Base-by-base conservation (phyloP, 2,329 filamentous ascomycete genomes). In the Arthrobotrys pseudoclavata region DNA sequence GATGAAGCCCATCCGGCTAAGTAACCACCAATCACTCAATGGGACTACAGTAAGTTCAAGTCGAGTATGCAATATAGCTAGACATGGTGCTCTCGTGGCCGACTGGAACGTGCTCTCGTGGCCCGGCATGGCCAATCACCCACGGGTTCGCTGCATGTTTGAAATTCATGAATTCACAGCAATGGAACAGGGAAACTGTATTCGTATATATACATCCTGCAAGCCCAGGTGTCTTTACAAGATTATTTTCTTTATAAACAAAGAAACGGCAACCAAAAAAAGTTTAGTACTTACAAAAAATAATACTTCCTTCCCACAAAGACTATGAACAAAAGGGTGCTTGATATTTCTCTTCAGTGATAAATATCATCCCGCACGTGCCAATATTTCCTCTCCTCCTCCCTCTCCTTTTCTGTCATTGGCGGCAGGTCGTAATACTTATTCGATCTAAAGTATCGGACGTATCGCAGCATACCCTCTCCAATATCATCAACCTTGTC, bases 311-410 rank as follows among this genome's bases (percentile, higher is more conserved):
- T n/a, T 37, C 47, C 24, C 29, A 31, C n/a, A 13, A 29, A 3
- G 26, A 45, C 40, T 69, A 69, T 64, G 15, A 48, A 60, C 45
- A 69, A 61, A 45, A 42, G 10, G 29, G 24, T 12, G 42, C 26
- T 69, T 48, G 34, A 31, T 45, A 45, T 45, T 18, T 40, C 2
- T 31, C 2, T 62, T 55, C 68, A 74, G 42, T 74, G 64, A 48
- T 74, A 74, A 20, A 74, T 57, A 71, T 96, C 91, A 84, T 97
- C 93, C 83, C 93, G 86, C 79, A 99, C 94, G 84, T 99, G 96
- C 84, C 98, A 86, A 84, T 97, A 99, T 87, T 97, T 96, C 89
- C 91, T 96, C 85, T 98, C 94, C 85, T 98, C 94, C 82, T 89
- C 88, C 88, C 91, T 96, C 88, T 99, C 96, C 85, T 91, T 92